These are phyloP conservation scores for Albugo laibachii DNA, from an alignment of 352 stramenopile species.

Conservation along the genomic window DNA sequence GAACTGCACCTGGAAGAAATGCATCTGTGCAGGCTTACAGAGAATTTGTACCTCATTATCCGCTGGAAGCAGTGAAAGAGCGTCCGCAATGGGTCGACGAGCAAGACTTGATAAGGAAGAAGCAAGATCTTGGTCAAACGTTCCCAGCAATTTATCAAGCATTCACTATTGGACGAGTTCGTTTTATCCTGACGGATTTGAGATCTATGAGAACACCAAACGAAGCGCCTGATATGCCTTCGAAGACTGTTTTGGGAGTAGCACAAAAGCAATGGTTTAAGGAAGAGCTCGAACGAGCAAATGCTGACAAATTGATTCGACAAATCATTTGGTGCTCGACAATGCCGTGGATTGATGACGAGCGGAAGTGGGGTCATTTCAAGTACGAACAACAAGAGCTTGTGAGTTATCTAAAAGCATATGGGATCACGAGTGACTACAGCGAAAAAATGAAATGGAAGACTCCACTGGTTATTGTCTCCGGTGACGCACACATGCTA, in stretches of 20 bases:
- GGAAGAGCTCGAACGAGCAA: conserved; percentile 40
- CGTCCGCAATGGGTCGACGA: conserved; percentile 4
- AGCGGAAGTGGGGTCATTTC: conserved; percentile 79
- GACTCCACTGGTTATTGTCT: conserved; percentile 53
- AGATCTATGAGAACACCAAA: conserved; percentile 57
- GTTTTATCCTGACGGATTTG: conserved; percentile 70
- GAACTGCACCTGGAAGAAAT: conserved; percentile 39
- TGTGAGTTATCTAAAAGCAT: conserved; percentile 41
- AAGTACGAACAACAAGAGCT: conserved; percentile 56
- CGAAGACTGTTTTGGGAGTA: conserved; percentile 63
- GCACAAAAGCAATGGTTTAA: conserved; percentile 81
- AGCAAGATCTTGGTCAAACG: no score
- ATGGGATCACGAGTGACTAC: conserved; percentile 20
- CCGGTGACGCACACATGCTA: conserved; percentile 79
- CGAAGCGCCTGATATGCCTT: conserved; percentile 27
- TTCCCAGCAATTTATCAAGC: conserved; percentile 37
- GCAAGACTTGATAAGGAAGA: background rate
- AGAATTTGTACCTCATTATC: conserved; percentile 68
- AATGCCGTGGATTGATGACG: conserved; percentile 76
- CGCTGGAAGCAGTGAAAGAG: conserved; percentile 12
- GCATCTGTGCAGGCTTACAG: conserved; percentile 59
- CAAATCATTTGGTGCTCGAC: conserved; percentile 76
- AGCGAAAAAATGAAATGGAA: conserved; percentile 15
- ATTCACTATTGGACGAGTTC: conserved; percentile 72
- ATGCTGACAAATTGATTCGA: conserved; percentile 21